A percentile compares a stretch with the other conserved stretches of the same genome.
phyloP scores from a whole-genome alignment of 495 filamentous ascomycete species.

The Aspergillus sparsus region DNA sequence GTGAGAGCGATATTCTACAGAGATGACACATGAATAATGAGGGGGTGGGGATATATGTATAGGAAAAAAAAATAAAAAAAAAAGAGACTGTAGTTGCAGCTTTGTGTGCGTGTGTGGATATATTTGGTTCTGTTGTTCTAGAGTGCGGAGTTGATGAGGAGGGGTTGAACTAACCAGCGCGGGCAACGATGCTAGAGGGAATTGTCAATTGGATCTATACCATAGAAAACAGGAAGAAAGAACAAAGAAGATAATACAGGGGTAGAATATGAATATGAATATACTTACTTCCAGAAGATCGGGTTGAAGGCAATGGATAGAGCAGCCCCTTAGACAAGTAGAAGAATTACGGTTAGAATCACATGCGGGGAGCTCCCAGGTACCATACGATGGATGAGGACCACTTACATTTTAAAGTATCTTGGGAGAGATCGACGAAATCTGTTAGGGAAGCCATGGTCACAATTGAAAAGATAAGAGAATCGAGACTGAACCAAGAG shows the following conservation, averaged over 20 bases:
- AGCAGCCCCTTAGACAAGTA: conserved; percentile 41
- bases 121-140: conserved; percentile 3
- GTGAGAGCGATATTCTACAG: conserved; percentile 85
- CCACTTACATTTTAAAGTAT: conserved; percentile 44
- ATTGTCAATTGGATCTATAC: conserved; percentile 18
- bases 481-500: conserved; percentile 13
- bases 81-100: conserved; percentile 6
- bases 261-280: conserved; percentile 10
- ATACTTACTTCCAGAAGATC: conserved; percentile 57
- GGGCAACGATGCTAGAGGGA: conserved; percentile 44
- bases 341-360: conserved; percentile 31
- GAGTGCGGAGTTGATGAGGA: conserved; percentile 1
- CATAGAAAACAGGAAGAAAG: not conserved
- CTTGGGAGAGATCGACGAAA: conserved; percentile 49
- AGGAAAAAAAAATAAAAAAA: not conserved
- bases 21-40: not conserved
- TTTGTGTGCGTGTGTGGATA: conserved; percentile 14
- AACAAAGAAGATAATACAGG: not conserved
- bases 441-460: conserved; percentile 42
- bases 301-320: conserved; percentile 56
- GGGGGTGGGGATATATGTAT: too few relatives aligned
- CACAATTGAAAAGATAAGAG: not conserved
- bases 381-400: not conserved
- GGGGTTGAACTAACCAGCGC: conserved; percentile 41
- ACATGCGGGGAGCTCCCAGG: conserved; percentile 31